These are phyloP conservation scores for Neofusicoccum cordaticola DNA, from an alignment of 2,329 filamentous ascomycete species.

Conservation along the genomic window DNA sequence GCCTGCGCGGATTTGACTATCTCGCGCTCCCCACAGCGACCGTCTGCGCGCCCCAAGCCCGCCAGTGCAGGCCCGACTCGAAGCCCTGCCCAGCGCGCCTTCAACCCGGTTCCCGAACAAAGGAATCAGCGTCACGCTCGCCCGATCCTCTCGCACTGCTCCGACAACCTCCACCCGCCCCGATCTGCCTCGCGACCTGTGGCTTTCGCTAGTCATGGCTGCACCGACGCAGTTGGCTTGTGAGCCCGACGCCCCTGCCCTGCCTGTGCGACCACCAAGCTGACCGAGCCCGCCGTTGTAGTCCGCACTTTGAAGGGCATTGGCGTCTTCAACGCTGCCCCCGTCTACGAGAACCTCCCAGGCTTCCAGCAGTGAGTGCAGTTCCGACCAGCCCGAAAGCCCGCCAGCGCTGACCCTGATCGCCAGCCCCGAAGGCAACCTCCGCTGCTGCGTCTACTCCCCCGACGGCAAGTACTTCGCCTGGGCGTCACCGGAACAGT, in stretches of 20 bases:
- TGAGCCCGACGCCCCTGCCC: conserved; percentile 38
- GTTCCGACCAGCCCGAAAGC: background rate
- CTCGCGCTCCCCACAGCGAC: conserved; percentile 17
- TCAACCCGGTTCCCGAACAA: conserved; percentile 14
- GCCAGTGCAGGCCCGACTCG: background rate
- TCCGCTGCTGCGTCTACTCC: conserved; percentile 93
- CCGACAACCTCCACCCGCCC: conserved; percentile 25
- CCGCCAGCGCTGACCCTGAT: conserved; percentile 10
- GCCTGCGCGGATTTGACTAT: conserved; percentile 19
- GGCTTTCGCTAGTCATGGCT: conserved; percentile 93
- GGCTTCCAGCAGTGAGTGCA: conserved; percentile 63
- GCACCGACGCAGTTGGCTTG: conserved; percentile 90
- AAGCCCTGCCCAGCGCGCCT: conserved; percentile 12
- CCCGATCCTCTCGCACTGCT: conserved; percentile 11
- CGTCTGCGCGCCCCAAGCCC: conserved; percentile 8
- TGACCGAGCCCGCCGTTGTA: conserved; percentile 28
- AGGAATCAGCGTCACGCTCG: conserved; percentile 12
- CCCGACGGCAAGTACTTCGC: conserved; percentile 94
- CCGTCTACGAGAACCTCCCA: conserved; percentile 78
- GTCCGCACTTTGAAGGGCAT: conserved; percentile 95
- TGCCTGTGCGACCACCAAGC: background rate
- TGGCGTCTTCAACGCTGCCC: conserved; percentile 87
- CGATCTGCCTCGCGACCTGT: conserved; percentile 50
- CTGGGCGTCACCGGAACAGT: conserved; percentile 82
- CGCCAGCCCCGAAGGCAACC: conserved; percentile 80